Evolutionary conservation across 495 filamentous ascomycete species (phyloP).

Genomic region (Glutinoglossum americanum): DNA sequence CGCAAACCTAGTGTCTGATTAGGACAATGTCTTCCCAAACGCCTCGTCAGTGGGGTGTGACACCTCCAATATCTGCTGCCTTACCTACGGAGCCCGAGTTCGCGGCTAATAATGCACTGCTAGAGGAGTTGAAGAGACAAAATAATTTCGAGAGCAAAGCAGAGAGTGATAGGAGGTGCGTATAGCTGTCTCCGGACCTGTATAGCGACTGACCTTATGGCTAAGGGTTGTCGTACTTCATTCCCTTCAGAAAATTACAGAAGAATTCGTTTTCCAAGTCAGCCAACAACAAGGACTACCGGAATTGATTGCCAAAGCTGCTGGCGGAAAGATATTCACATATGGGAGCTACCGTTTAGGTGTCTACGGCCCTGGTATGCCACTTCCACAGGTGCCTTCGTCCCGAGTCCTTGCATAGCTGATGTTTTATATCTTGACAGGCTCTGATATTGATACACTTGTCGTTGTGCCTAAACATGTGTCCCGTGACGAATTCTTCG

Average conservation of each 20-base stretch:
- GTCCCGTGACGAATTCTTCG: slow-evolving; percentile 71
- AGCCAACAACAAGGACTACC: slow-evolving; percentile 56
- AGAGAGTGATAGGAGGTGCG: slow-evolving; percentile 62
- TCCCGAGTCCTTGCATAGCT: not conserved
- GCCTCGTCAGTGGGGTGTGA: slow-evolving; percentile 52
- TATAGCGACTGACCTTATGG: not conserved
- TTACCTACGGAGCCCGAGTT: slow-evolving; percentile 58
- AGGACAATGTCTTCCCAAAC: slow-evolving; percentile 3
- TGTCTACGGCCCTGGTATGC: slow-evolving; percentile 67
- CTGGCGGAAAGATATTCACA: slow-evolving; percentile 79
- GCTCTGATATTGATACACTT: slow-evolving; percentile 93
- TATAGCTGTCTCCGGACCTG: not conserved
- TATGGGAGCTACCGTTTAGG: slow-evolving; percentile 89
- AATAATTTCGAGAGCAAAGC: slow-evolving; percentile 71
- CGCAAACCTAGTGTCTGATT: not conserved
- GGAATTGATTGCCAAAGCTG: slow-evolving; percentile 49
- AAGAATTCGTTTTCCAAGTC: slow-evolving; percentile 68
- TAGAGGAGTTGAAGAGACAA: slow-evolving; percentile 62
- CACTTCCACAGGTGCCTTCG: not conserved
- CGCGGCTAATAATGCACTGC: slow-evolving; percentile 49
- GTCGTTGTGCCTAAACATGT: slow-evolving; percentile 80
- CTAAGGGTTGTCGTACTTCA: slow-evolving; percentile 27
- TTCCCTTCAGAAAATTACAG: slow-evolving; percentile 51
- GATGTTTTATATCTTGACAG: slow-evolving; percentile 15
- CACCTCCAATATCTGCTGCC: slow-evolving; percentile 55